Conservation (phyloP, 2,329 filamentous ascomycete species). For the Colletotrichum higginsianum region DNA sequence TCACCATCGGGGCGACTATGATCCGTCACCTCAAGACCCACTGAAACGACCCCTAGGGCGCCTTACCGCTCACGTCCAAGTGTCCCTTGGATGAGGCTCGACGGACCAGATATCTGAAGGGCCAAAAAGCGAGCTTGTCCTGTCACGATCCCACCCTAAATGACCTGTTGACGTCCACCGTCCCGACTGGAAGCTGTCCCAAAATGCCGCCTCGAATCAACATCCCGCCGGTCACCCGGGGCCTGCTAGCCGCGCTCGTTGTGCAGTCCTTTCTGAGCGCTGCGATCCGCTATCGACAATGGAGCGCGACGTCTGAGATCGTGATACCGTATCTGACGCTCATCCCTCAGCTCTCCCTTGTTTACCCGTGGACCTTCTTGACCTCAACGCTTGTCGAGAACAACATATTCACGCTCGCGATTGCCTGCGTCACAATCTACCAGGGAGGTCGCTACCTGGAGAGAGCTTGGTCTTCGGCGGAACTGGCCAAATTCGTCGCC, state of each 20-base stretch:
- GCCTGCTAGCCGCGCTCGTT: conserved; percentile 81
- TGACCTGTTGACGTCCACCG: conserved; percentile 38
- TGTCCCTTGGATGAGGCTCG: conserved; percentile 33
- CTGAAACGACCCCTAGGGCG: conserved; percentile 30
- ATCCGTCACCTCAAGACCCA: background rate
- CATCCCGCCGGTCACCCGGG: conserved; percentile 91
- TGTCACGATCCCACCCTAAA: conserved; percentile 35
- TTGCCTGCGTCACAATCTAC: conserved; percentile 85
- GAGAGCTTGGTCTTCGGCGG: conserved; percentile 92
- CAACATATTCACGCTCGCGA: conserved; percentile 87
- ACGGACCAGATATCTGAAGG: conserved; percentile 27
- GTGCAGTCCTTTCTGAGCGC: conserved; percentile 87
- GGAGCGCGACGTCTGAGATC: conserved; percentile 73
- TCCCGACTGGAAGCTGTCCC: conserved; percentile 44
- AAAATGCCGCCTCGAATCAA: conserved; percentile 88
- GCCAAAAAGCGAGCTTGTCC: conserved; percentile 30
- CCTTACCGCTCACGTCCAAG: conserved; percentile 34
- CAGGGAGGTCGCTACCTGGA: conserved; percentile 96
- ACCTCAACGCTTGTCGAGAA: conserved; percentile 91
- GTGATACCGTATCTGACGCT: conserved; percentile 90
- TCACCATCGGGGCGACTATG: conserved; percentile 1
- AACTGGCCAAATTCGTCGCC: conserved; percentile 91
- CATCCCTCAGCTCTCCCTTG: conserved; percentile 84
- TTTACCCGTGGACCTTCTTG: conserved; percentile 94
- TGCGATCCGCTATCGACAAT: conserved; percentile 80